Conservation (phyloP, 2,329 filamentous ascomycete genomes). For the Colletotrichum truncatum region DNA sequence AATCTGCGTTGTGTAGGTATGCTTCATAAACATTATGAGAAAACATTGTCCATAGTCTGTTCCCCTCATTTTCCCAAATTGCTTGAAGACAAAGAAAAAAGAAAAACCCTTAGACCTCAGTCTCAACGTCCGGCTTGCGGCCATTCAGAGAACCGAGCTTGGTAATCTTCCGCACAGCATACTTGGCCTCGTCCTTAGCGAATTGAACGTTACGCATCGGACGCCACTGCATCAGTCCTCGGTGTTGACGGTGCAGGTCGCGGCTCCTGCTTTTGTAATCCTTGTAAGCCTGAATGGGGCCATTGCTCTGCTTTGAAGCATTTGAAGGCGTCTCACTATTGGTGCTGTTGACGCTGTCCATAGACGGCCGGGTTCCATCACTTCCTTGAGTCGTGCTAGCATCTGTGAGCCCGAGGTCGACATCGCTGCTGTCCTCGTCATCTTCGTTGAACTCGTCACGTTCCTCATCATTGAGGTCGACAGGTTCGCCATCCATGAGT, state of each 20-base stretch:
- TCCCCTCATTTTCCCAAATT: background rate
- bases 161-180: constrained; percentile 78
- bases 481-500: constrained; percentile 46
- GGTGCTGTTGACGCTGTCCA: constrained; percentile 50
- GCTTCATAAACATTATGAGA: background rate
- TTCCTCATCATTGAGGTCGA: constrained; percentile 46
- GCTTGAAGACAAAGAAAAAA: background rate
- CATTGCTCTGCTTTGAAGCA: constrained; percentile 51
- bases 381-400: constrained; percentile 46
- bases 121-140: constrained; percentile 88
- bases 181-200: constrained; percentile 87
- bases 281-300: constrained; percentile 66
- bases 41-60: background rate
- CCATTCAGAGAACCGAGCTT: constrained; percentile 82
- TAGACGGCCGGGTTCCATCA: constrained; percentile 43
- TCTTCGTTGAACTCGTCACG: constrained; percentile 51
- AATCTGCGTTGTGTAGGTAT: constrained; percentile 2
- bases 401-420: constrained; percentile 67
- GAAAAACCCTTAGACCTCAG: constrained; percentile 62
- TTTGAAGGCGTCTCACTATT: constrained; percentile 36
- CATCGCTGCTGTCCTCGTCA: constrained; percentile 42
- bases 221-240: constrained; percentile 95
- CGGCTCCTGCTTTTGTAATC: constrained; percentile 75
- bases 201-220: constrained; percentile 88
- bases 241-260: constrained; percentile 84